Evolutionary conservation across 108 stramenopile species (phyloP), one percentile per base, ranked within the genome.

Genomic region (Fistulifera solaris): DNA sequence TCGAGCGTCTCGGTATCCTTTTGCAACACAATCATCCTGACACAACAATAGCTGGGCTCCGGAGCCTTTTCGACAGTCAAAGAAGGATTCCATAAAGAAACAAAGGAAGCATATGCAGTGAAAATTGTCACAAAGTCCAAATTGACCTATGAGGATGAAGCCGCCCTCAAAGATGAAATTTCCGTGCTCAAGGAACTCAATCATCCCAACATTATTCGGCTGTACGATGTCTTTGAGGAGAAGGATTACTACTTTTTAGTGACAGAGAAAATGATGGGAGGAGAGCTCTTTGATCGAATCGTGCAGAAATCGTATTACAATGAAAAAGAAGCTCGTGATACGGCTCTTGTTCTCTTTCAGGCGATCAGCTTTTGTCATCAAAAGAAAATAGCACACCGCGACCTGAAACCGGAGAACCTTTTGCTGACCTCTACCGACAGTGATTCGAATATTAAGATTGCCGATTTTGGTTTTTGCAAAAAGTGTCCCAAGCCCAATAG

Each of bases 391-490:
- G 88, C 80, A 17, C 89, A 95, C 71, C 83, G 90, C 10, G 89
- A 94, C 61, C 73, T 94, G 58, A 91, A 94, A 58, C 93, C 93
- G 10, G 56, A 45, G 21, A 59, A 45, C 62, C 51, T 41, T 23
- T 11, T 26, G 24, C 52, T 80, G 41, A 65, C 72, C 61, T 77
- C 74, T 43, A 71, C 67, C 42, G 62, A 73, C 31, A 81, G 89
- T 53, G 94, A 97, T 56, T 80, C 89, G 18, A 62, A 70, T 1
- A 90, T 99, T 64, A 99, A 99, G 70, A 83, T 99, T 60, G 97
- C 96, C 16, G 99, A 99, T 65, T 99, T 99, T 65, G 99, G 99
- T 16, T 95, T 99, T 53, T 95, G 96, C 45, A 95, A 98, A 65
- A 77, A 78, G 39, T 65, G 79, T 18, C 63, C 67, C 5, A 71